These are phyloP conservation scores for Leishmania amazonensis DNA, from an alignment of 208 protist genomes.

Conservation along the genomic window DNA sequence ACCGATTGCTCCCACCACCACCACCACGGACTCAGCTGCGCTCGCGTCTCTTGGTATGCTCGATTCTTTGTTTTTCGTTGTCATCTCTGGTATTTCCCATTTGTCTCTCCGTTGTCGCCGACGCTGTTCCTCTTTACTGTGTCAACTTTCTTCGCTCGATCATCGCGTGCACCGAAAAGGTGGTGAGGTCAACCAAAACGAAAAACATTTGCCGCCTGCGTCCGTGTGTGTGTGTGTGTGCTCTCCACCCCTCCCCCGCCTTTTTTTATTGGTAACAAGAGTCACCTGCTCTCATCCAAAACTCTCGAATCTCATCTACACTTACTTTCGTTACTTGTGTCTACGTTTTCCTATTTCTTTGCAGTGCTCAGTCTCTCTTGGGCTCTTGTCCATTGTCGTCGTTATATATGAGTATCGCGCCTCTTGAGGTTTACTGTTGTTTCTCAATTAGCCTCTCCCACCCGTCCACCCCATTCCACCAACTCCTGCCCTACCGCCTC, in stretches of 20 bases:
- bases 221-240: background rate
- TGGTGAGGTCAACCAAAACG: background rate
- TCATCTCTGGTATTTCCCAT: too few relatives aligned
- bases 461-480: background rate
- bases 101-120: too few relatives aligned
- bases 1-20: background rate
- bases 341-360: conserved; percentile 19
- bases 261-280: background rate
- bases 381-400: background rate
- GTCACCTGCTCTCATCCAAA: background rate
- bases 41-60: background rate
- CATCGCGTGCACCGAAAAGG: background rate
- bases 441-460: background rate
- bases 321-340: background rate
- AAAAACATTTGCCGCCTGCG: background rate
- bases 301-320: background rate
- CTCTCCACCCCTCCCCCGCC: background rate
- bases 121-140: background rate
- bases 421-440: background rate
- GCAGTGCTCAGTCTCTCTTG: background rate
- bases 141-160: background rate
- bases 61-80: conserved; percentile 5
- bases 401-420: background rate
- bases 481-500: background rate
- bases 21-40: too few relatives aligned